phyloP scores from a whole-genome alignment of 805 yeast genomes.

The Priceomyces carsonii region DNA sequence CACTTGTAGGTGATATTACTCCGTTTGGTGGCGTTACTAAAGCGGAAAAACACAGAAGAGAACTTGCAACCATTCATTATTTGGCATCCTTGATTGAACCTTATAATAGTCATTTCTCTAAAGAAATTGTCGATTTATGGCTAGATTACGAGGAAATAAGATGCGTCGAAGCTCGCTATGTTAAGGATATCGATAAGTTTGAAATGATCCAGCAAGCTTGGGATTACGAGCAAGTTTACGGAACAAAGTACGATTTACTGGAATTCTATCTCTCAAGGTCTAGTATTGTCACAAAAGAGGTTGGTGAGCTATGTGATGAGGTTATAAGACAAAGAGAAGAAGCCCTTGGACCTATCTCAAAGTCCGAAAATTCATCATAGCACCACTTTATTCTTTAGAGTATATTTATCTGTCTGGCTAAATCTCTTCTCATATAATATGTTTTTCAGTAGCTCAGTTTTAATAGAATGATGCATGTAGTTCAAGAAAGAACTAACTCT shows the following conservation, averaged over 20 bases:
- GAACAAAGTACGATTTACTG: conserved; percentile 56
- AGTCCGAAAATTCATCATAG: no score
- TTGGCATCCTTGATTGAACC: conserved; percentile 59
- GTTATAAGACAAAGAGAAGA: conserved; percentile 22
- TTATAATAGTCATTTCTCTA: conserved; percentile 63
- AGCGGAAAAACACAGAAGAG: conserved; percentile 82
- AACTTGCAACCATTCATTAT: conserved; percentile 68
- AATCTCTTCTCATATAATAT: no score
- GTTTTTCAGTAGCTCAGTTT: no score
- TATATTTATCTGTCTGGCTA: no score
- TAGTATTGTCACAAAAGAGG: conserved; percentile 69
- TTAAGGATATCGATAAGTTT: conserved; percentile 91
- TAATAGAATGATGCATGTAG: no score
- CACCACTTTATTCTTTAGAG: no score
- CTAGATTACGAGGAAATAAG: conserved; percentile 85
- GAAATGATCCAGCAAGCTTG: conserved; percentile 81
- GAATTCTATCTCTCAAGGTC: conserved; percentile 68
- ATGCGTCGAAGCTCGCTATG: conserved; percentile 80
- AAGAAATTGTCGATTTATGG: conserved; percentile 73
- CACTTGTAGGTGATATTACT: conserved; percentile 92
- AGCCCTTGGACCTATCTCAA: conserved; percentile 10
- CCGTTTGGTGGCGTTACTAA: conserved; percentile 70
- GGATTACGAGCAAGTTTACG: conserved; percentile 74
- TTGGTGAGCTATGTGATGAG: conserved; percentile 65
- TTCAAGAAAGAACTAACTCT: no score